Base-by-base conservation (phyloP, 1,139 yeast genomes). In the Suhomyces bribrorum region DNA sequence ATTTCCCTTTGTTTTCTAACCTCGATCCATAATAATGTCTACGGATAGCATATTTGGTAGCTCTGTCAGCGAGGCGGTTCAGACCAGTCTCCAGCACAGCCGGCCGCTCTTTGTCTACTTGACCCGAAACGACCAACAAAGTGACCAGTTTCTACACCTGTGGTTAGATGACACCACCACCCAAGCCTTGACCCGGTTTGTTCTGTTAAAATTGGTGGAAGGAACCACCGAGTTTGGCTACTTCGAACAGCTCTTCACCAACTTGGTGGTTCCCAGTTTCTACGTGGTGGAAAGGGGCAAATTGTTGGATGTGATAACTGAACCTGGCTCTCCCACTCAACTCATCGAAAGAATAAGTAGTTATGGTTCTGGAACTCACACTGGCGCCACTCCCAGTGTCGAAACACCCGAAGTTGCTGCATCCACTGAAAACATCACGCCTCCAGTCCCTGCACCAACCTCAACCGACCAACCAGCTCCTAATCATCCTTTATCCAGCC, bases 161-260 rank as follows among this genome's bases (percentile, higher is more conserved):
- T 40, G 31, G 30, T 32, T 38, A 14, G 26, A 34, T 11, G 29
- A 28, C 6, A 26, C 22, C 5, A 33, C 45, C 13, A 44, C 65
- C 7, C 34, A 40, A 6, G 15, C 15, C 13, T 23, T 39, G 4
- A 31, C 41, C 4, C 43, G 50, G 4, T 68, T 67, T 26, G 68
- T 81, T 3, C 65, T 75, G 31, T 59, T 83, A 35, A 64, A 67
- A 46, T 56, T 83, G 26, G 40, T 58, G 2, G 64, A 71, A 31
- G 73, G 64, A n/a, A 61, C 80, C 0, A 53, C 54, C 2, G 82
- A 82, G 44, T 79, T 64, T 46, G 56, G 50, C 1, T 65, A 63
- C 47, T 81, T 83, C 48, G 62, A 68, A 31, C 78, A 75, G 46
- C 59, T 79, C 11, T 79, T 78, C 49, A 74, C 73, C 0, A 64